Evolutionary conservation across 1,139 yeast species (phyloP), one percentile per base, ranked within the genome.

Genomic region (Candida dubliniensis): DNA sequence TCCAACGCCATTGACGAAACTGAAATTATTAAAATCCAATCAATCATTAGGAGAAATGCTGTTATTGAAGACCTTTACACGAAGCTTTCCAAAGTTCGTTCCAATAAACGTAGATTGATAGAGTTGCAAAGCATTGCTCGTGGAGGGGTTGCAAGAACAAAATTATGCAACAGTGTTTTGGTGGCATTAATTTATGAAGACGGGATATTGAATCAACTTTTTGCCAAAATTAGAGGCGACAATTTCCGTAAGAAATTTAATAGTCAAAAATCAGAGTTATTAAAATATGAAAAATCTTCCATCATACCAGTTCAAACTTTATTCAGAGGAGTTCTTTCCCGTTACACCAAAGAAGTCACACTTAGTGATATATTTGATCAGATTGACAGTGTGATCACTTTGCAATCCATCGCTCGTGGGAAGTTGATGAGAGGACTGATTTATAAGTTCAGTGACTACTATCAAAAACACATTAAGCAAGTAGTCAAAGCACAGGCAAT

Each of bases 401-500:
- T 85, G 2, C 93, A 85, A 56, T 63, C 84, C 1, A 48, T 61
- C 1, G 56, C 71, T 3, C 67, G 89, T 42, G 87, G 85, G 1
- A 54, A 50, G 9, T 48, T 61, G 2, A 56, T 69, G 0, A 69
- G 87, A 41, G 57, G 57, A 4, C 56, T 58, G 11, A 56, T 73
- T 38, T 52, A 55, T 2, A 69, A 69, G 1, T 71, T 82, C 53
- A 67, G 72, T 52, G 62, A 63, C 2, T 76, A 83, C 62, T 93
- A 88, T 63, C 60, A 59, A 18, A 59, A 63, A 4, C 82, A 88
- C 54, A 60, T 79, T 41, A 75, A 73, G 12, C 73, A 77, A 37
- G 80, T 93, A 11, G 72, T 89, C 47, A 78, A 73, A 55, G 80
- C 90, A 12, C 99, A 93, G 64, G 84, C 91, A 39, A 72, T 74